Base-by-base conservation (phyloP, 306 rosid species). In the Vigna reflexopilosa region DNA sequence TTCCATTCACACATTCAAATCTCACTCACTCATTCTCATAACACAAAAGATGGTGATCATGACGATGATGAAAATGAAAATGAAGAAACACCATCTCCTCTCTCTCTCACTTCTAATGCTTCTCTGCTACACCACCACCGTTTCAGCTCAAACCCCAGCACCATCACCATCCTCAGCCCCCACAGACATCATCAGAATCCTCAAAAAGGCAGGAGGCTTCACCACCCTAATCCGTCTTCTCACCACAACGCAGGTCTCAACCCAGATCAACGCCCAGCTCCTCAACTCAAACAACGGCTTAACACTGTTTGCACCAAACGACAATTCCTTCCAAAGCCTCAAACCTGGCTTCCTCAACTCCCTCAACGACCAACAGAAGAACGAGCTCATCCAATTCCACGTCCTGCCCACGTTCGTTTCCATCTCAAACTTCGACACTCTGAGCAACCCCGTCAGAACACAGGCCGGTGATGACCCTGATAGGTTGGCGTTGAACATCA, bases 371-470 rank as follows among this genome's bases (percentile, higher is more conserved):
- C 87, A 89, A 50, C 88, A 87, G 28, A 91, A 91, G 68, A 90
- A 80, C 20, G 86, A 89, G 66, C 90, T 89, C 17, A 77, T 91
- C 47, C 97, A 88, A 40, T 91, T 86, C 82, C 93, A 91, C 56
- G 70, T 81, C 36, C 16, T 91, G 9, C 91, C 90, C 34, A 67
- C 83, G 0, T 87, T 86, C 40, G 78, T 91, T 6, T 49, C 97
- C 0, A 48, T 89, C 68, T 68, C 97, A 13, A 91, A 86, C 65
- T 89, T 91, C 40, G 92, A 91, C 42, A 89, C 97, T 11, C 55
- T 91, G 16, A 89, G 93, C 76, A 89, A 91, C 70, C 92, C 93
- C 0, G 84, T 91, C 42, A 80, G 92, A 67, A 91, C 97, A 42
- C 92, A 89, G 22, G 97, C 93, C 0, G 91, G 97, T n/a, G 91